Conservation (phyloP, 495 filamentous ascomycete species). For the Talaromyces trachyspermus region DNA sequence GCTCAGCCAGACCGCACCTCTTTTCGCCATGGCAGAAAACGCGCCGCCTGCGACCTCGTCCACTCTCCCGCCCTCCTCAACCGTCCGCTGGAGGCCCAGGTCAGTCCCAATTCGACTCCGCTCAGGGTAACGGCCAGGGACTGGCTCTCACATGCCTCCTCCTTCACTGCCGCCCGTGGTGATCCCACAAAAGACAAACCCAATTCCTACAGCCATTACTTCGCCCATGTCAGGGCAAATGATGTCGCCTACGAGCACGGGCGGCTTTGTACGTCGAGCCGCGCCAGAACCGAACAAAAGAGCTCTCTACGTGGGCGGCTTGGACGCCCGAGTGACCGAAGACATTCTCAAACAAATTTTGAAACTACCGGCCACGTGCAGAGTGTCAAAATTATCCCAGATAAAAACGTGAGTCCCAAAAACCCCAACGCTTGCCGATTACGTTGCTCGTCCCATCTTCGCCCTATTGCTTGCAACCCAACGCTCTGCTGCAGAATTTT, state of each 20-base stretch:
- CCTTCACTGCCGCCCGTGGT: conserved; percentile 80
- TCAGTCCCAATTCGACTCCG: conserved; percentile 61
- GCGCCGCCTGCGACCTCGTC: conserved; percentile 44
- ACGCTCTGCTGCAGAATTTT: too few species aligned
- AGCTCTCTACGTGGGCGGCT: conserved; percentile 89
- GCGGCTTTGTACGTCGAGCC: conserved; percentile 79
- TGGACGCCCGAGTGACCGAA: conserved; percentile 93
- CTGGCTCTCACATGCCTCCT: conserved; percentile 79
- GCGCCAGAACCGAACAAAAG: conserved; percentile 98
- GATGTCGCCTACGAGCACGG: conserved; percentile 74
- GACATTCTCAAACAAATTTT: conserved; percentile 97
- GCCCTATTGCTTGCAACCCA: too few species aligned
- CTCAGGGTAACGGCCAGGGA: conserved; percentile 54
- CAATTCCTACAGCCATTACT: conserved; percentile 87
- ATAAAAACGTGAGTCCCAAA: conserved; percentile 77
- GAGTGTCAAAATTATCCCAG: conserved; percentile 98
- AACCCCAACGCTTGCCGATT: not conserved
- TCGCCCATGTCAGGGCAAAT: conserved; percentile 74
- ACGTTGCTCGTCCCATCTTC: too few species aligned
- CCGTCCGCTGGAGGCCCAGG: conserved; percentile 60
- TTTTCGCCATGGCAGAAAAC: conserved; percentile 59
- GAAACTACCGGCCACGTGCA: conserved; percentile 97
- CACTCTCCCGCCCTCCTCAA: conserved; percentile 57
- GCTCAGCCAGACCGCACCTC: conserved; percentile 6
- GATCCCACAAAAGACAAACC: conserved; percentile 95